phyloP scores from a whole-genome alignment of 495 filamentous ascomycete species.

The Jackrogersella multiformis region DNA sequence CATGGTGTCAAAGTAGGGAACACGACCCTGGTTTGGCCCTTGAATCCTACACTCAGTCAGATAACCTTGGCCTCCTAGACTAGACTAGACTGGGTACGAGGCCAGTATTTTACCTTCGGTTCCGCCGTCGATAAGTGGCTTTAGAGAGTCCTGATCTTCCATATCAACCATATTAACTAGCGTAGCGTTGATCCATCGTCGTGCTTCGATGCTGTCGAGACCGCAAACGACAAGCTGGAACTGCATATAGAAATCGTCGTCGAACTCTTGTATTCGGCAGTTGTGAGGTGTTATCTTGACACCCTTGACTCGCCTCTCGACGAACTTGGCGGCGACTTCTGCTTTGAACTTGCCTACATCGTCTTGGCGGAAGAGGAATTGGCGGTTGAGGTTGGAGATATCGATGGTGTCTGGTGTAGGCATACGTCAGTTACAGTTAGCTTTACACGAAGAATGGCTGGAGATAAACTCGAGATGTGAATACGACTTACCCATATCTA shows the following conservation, averaged over 20 bases:
- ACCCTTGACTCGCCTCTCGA: conserved; percentile 85
- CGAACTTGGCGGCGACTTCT: conserved; percentile 89
- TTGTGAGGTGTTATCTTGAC: conserved; percentile 94
- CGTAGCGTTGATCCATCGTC: conserved; percentile 97
- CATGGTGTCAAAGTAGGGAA: conserved; percentile 91
- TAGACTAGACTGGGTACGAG: conserved; percentile 30
- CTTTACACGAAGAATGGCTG: neutral
- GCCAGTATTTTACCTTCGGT: conserved; percentile 78
- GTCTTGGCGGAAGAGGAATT: conserved; percentile 92
- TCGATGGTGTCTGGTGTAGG: conserved; percentile 83
- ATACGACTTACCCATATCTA: conserved; percentile 79
- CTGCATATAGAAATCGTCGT: conserved; percentile 97
- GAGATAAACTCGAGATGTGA: too few species aligned
- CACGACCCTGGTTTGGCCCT: conserved; percentile 94
- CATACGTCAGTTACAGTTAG: conserved; percentile 24
- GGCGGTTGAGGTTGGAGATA: conserved; percentile 96
- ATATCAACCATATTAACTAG: conserved; percentile 83
- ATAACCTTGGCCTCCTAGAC: neutral
- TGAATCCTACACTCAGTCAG: conserved; percentile 73
- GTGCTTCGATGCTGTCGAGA: conserved; percentile 96
- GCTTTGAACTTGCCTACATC: conserved; percentile 97
- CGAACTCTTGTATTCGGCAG: conserved; percentile 95
- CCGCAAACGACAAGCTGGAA: conserved; percentile 95
- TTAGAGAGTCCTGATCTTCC: conserved; percentile 80
- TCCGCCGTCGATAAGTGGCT: conserved; percentile 94